Base-by-base conservation (phyloP, 495 filamentous ascomycete species). In the Penicillium cinerascens region DNA sequence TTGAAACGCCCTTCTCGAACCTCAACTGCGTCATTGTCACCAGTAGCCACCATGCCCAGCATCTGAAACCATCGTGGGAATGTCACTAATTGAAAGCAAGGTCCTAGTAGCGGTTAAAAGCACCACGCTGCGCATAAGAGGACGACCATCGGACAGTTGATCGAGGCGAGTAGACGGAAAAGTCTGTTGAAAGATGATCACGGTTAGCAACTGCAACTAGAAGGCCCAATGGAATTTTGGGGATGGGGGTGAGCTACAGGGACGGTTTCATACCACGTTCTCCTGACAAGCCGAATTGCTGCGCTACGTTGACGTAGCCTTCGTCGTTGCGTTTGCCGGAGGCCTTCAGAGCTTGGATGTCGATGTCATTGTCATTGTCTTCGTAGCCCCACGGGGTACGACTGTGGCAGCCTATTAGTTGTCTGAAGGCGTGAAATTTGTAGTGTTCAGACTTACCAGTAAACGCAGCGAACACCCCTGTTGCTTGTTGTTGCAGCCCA, bases 301-400 rank as follows among this genome's bases (percentile, higher is more conserved):
- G 61, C 4, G 80, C 86, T 15, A 89, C 78, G 61, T 88, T 88
- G 22, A 86, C 64, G 58, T 88, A 89, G 6, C 86, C 86, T 16
- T 86, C 85, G 10, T 49, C 55, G 33, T 69, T 76, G n/a, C 63
- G 13, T 33, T 54, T 52, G 13, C 74, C 78, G 0, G 29, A 33
- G 45, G 64, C 11, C 63, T 70, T 54, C 70, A 71, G 42, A 82
- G 51, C 17, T 49, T 69, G 63, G 58, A 73, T 65, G 60, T 77
- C 74, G 27, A 79, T 51, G 51, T 72, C 62, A 10, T 74, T 68
- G 33, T 75, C 65, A 23, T 86, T 68, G 33, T 75, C 65, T 23
- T 86, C 80, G 3, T 60, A 65, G 47, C 82, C 64, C 88, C 88
- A 92, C 0, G 72, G 66, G 13, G 82, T 75, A 22, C 87, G 83